These are phyloP conservation scores for Wickerhamiella azyma DNA, from an alignment of 805 yeast species.

Conservation along the genomic window DNA sequence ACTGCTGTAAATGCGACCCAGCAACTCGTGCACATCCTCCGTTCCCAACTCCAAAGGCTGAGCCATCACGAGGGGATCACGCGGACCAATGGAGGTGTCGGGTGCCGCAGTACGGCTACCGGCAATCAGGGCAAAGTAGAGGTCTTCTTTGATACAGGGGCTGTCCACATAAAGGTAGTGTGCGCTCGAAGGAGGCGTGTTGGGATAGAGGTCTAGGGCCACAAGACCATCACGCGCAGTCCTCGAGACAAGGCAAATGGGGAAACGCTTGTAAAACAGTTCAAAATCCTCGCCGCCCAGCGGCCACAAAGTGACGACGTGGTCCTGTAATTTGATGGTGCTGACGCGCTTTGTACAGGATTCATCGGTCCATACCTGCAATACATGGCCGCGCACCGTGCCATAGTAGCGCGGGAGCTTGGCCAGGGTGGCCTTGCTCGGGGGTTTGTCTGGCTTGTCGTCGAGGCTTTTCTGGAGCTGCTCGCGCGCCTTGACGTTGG, in stretches of 20 bases:
- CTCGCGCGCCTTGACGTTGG: slow-evolving; percentile 26
- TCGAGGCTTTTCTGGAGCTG: slow-evolving; percentile 6
- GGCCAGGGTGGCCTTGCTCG: slow-evolving; percentile 10
- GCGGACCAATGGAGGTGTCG: slow-evolving; percentile 14
- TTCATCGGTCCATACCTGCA: slow-evolving; percentile 71
- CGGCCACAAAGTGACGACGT: slow-evolving; percentile 77
- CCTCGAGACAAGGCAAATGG: slow-evolving; percentile 56
- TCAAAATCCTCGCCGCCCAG: slow-evolving; percentile 58
- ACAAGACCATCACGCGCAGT: slow-evolving; percentile 22
- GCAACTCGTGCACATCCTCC: slow-evolving; percentile 54
- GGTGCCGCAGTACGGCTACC: slow-evolving; percentile 23
- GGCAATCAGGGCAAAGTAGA: slow-evolving; percentile 75
- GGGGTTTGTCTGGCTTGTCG: slow-evolving; percentile 23
- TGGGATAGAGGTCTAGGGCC: slow-evolving; percentile 16
- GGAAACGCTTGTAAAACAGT: slow-evolving; percentile 64
- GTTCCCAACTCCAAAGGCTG: slow-evolving; percentile 60
- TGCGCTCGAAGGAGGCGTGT: slow-evolving; percentile 26
- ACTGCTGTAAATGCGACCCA: slow-evolving; percentile 64
- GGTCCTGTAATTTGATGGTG: slow-evolving; percentile 61
- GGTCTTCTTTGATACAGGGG: slow-evolving; percentile 77
- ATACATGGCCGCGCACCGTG: slow-evolving; percentile 69
- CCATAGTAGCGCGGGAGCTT: slow-evolving; percentile 24
- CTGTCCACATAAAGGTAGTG: slow-evolving; percentile 63
- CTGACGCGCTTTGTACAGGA: slow-evolving; percentile 52
- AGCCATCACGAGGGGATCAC: slow-evolving; percentile 56